Evolutionary conservation across 2,329 filamentous ascomycete species (phyloP).

Genomic region (Epichloe gansuensis): DNA sequence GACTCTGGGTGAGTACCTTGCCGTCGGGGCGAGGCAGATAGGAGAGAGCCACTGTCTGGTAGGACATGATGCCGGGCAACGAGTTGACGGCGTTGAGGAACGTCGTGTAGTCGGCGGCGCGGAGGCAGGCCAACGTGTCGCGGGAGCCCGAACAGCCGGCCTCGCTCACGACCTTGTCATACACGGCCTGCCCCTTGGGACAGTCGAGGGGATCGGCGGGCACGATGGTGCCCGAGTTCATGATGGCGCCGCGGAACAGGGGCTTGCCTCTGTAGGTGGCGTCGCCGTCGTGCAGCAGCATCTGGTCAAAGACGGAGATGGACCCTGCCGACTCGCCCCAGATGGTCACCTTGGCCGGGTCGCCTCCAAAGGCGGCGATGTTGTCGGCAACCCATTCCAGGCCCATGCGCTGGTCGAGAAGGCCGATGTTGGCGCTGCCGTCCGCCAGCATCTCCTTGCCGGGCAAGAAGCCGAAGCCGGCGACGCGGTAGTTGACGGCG

Average conservation of each 20-base stretch:
- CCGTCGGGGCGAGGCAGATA: slow-evolving; percentile 19
- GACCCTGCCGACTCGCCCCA: slow-evolving; percentile 44
- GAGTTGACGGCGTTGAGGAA: slow-evolving; percentile 24
- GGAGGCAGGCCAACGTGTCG: slow-evolving; percentile 20
- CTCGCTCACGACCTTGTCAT: neutral
- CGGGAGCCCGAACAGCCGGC: slow-evolving; percentile 18
- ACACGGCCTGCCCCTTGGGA: neutral
- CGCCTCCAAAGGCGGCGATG: slow-evolving; percentile 50
- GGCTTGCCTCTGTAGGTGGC: slow-evolving; percentile 19
- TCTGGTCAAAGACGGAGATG: slow-evolving; percentile 38
- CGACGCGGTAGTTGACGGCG: slow-evolving; percentile 1
- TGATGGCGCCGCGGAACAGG: slow-evolving; percentile 5
- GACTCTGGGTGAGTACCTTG: neutral
- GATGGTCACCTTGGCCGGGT: slow-evolving; percentile 47
- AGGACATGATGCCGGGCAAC: neutral
- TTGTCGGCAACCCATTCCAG: slow-evolving; percentile 51
- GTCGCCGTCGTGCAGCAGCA: slow-evolving; percentile 53
- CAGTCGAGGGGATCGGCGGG: neutral
- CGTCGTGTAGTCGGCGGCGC: slow-evolving; percentile 41
- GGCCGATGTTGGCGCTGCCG: slow-evolving; percentile 56
- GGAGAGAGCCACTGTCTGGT: neutral
- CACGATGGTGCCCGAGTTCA: slow-evolving; percentile 34
- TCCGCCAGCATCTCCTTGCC: slow-evolving; percentile 19
- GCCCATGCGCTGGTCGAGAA: slow-evolving; percentile 39
- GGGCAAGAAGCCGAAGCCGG: slow-evolving; percentile 3